Evolutionary conservation across 345 rosid species (phyloP).

Genomic region (Lepidium didymum): DNA sequence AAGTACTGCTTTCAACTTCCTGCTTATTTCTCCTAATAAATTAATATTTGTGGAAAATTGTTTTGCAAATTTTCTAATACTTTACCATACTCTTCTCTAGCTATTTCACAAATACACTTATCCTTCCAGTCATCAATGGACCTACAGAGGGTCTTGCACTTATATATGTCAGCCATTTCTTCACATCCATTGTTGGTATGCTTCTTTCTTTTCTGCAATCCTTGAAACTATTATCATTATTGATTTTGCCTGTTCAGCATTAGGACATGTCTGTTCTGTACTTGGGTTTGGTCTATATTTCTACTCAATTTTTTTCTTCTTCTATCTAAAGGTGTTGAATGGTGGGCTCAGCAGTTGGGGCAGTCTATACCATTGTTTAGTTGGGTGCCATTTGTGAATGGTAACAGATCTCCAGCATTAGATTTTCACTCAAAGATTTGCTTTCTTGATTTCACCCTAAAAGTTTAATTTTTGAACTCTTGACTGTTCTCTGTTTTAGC

Average conservation of each 20-base stretch:
- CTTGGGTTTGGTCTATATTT: too few species aligned
- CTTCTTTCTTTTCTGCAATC: too few species aligned
- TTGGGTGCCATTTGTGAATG: too few species aligned
- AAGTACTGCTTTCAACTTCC: conserved; percentile 26
- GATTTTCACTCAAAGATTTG: not conserved
- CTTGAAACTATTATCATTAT: too few species aligned
- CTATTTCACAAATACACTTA: conserved; percentile 88
- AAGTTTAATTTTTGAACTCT: not conserved
- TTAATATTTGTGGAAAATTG: not conserved
- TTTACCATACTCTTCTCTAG: conserved; percentile 33
- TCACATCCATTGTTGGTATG: too few species aligned
- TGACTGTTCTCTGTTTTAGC: conserved; percentile 35
- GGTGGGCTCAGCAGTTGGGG: too few species aligned
- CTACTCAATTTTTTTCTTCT: too few species aligned
- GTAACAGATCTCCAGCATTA: not conserved
- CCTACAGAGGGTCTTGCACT: conserved; percentile 96
- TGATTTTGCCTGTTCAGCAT: too few species aligned
- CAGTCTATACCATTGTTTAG: too few species aligned
- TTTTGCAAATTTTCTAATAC: not conserved
- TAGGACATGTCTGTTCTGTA: too few species aligned
- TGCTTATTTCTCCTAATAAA: not conserved
- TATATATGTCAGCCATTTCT: too few species aligned
- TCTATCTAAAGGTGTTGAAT: too few species aligned
- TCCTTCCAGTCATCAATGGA: conserved; percentile 91
- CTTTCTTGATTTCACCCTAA: not conserved